These are phyloP conservation scores for Polyporus tsugae DNA, from an alignment of 1,284 basidiomycete species.

Conservation along the genomic window DNA sequence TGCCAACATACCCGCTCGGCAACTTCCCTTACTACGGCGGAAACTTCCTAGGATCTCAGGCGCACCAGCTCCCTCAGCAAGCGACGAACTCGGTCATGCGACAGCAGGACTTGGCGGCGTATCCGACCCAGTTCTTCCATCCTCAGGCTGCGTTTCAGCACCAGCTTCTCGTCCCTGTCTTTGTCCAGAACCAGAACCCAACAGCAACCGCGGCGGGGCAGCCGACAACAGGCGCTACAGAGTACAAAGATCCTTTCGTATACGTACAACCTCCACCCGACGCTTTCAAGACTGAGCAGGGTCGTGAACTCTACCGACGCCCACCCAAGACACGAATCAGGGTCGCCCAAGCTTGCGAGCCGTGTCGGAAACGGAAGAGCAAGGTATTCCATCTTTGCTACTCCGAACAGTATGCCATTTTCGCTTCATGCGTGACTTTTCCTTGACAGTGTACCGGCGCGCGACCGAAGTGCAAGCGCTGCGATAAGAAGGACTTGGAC, in stretches of 20 bases:
- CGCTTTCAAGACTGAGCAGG: conserved; percentile 12
- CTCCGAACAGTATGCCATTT: background rate
- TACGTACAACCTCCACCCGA: conserved; percentile 17
- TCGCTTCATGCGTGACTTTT: background rate
- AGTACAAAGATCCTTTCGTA: conserved; percentile 13
- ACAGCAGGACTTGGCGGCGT: conserved; percentile 19
- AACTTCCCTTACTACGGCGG: background rate
- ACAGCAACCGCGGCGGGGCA: background rate
- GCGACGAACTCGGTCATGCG: background rate
- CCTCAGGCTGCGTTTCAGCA: conserved; percentile 4
- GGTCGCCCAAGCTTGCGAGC: conserved; percentile 34
- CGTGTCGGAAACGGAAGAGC: conserved; percentile 33
- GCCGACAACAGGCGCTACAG: background rate
- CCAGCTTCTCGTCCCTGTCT: conserved; percentile 9
- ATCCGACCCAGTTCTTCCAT: conserved; percentile 1
- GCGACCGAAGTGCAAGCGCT: conserved; percentile 31
- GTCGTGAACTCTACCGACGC: conserved; percentile 20
- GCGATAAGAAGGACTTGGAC: conserved; percentile 18
- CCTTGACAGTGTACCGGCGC: conserved; percentile 30
- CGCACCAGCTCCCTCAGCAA: background rate
- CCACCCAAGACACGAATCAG: conserved; percentile 14
- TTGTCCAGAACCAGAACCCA: background rate
- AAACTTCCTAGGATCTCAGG: background rate
- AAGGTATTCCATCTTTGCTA: conserved; percentile 23
- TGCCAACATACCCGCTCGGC: background rate